Percentiles rank a stretch among this genome's conserved stretches.
These are phyloP conservation scores for Capsicum chinense DNA, from an alignment of 257 asterid species.

Conservation along the genomic window DNA sequence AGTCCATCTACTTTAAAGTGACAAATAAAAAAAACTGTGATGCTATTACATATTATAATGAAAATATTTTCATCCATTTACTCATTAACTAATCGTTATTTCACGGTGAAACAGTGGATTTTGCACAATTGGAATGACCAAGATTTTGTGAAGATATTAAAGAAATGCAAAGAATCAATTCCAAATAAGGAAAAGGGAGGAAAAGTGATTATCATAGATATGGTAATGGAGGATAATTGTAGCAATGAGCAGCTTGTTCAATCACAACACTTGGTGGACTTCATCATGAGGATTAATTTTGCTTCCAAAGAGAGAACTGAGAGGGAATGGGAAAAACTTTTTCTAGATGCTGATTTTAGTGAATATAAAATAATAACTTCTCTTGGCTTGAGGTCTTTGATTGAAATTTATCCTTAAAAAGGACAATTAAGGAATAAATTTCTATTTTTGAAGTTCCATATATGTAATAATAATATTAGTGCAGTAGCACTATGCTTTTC, in stretches of 20 bases:
- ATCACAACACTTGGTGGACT: not conserved
- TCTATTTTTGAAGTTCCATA: too few relatives aligned
- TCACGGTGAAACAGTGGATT: not conserved
- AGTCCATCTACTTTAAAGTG: too few relatives aligned
- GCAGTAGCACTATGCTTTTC: too few relatives aligned
- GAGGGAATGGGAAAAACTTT: conserved; percentile 11
- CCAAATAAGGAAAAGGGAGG: not conserved
- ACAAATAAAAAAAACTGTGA: too few relatives aligned
- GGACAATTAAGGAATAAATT: too few relatives aligned
- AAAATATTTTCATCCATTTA: too few relatives aligned
- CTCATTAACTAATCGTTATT: too few relatives aligned
- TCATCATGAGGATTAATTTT: not conserved
- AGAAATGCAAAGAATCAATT: conserved; percentile 18
- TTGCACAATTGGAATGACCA: conserved; percentile 16
- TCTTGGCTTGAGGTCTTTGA: not conserved
- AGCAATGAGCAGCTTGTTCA: not conserved
- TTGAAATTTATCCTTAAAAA: not conserved
- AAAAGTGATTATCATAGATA: not conserved
- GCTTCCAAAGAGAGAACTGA: not conserved
- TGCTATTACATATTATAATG: too few relatives aligned
- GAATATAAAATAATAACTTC: not conserved
- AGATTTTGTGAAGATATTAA: not conserved
- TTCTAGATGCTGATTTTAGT: not conserved
- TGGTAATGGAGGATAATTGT: not conserved
- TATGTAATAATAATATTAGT: too few relatives aligned